Evolutionary conservation across 164 flowering plant genomes (phyloP).

Genomic region (Taxillus chinensis): DNA sequence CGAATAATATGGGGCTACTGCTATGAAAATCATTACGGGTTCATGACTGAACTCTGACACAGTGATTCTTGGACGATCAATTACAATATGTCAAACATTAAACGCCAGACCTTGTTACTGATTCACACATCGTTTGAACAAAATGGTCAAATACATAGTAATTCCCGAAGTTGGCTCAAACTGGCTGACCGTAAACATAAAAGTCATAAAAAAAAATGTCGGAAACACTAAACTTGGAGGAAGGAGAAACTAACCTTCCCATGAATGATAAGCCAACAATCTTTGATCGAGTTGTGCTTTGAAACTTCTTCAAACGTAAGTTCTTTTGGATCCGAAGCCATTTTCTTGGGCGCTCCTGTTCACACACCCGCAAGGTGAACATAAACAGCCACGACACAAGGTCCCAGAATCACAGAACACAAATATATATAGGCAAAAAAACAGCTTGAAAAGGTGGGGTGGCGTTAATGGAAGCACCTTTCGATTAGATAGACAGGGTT

Average conservation of each 20-base stretch:
- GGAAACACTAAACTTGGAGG: not conserved
- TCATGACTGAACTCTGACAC: too few relatives aligned
- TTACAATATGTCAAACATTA: too few relatives aligned
- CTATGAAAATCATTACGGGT: too few relatives aligned
- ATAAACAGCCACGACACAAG: not conserved
- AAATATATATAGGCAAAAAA: not conserved
- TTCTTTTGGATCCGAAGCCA: conserved; percentile 55
- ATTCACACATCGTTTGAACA: too few relatives aligned
- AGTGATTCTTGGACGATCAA: too few relatives aligned
- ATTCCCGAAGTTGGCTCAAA: too few relatives aligned
- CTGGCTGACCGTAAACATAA: too few relatives aligned
- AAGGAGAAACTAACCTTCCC: conserved; percentile 55
- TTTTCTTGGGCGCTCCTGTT: conserved; percentile 9
- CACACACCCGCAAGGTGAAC: not conserved
- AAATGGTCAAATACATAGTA: too few relatives aligned
- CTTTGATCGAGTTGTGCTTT: conserved; percentile 59
- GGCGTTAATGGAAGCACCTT: too few relatives aligned
- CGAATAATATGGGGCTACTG: too few relatives aligned
- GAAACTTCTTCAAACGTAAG: conserved; percentile 51
- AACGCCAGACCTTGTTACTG: too few relatives aligned
- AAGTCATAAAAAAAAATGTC: not conserved
- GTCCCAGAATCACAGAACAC: not conserved
- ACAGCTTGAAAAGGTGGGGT: not conserved
- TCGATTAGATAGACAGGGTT: too few relatives aligned
- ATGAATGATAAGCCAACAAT: conserved; percentile 77